Evolutionary conservation across 495 filamentous ascomycete species (phyloP).

Genomic region (Letharia lupina): DNA sequence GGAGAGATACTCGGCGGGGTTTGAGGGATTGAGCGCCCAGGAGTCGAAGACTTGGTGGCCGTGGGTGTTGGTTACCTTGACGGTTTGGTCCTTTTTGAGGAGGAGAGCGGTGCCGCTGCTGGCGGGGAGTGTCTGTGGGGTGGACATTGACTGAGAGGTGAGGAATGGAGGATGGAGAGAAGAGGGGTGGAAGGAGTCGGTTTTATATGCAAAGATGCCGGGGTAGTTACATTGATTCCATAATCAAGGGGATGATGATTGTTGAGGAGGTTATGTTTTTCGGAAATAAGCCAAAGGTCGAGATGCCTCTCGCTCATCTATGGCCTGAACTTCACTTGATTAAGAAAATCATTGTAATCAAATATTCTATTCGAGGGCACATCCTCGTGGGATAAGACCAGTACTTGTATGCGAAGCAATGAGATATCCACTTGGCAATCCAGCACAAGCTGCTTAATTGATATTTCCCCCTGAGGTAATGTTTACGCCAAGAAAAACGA

Average conservation of each 20-base stretch:
- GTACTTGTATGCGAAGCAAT: not conserved
- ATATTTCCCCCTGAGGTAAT: not conserved
- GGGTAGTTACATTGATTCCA: not conserved
- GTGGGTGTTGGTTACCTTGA: conserved; percentile 44
- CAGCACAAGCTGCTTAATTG: too few relatives aligned
- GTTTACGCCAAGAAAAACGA: not conserved
- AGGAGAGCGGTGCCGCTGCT: conserved; percentile 36
- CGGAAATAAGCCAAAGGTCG: not conserved
- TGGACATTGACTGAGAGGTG: not conserved
- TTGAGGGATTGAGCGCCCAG: conserved; percentile 34
- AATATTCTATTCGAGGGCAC: not conserved
- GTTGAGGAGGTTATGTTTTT: not conserved
- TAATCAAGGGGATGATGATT: not conserved
- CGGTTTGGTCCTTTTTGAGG: conserved; percentile 32
- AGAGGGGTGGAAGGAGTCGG: not conserved
- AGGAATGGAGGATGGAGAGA: not conserved
- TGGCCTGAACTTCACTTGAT: not conserved
- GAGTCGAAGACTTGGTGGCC: conserved; percentile 47
- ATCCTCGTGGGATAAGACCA: not conserved
- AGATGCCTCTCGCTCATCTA: not conserved
- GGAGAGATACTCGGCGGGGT: conserved; percentile 28
- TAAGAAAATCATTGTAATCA: not conserved
- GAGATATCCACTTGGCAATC: too few relatives aligned
- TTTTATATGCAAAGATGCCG: not conserved
- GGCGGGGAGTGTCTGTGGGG: conserved; percentile 21